Base-by-base conservation (phyloP, 1,284 basidiomycete species). In the Fomitopsis schrenkii region DNA sequence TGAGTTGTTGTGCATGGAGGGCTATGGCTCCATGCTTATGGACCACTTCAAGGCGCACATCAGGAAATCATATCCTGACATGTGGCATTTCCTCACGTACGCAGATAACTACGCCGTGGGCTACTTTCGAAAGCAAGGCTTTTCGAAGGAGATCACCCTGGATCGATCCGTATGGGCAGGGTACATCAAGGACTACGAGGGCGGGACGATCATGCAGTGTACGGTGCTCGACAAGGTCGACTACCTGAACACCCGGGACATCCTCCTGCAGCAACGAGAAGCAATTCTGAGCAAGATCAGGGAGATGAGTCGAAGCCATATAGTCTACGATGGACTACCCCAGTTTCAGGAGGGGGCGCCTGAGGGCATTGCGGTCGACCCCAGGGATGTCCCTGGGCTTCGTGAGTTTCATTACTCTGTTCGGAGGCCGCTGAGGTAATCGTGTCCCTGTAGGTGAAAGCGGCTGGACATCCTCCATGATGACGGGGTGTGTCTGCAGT, bases 121-220 rank as follows among this genome's bases (percentile, higher is more conserved):
- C 6, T 99, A 98, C 77, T 99, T 99, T 80, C 95, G 96, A 74
- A 99, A 99, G 75, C 97, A 98, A 77, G 96, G 97, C 0, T 99
- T 99, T 77, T 94, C 94, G 1, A 99, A 98, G 75, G 96, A 99
- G 66, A 97, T 99, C 67, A 91, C 90, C 0, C 85, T 97, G 19
- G 90, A 93, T 62, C 86, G 96, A 44, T 88, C 93, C 2, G 82
- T 92, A 3, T 99, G 97, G 97, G 96, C 97, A 0, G 97, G 97
- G 1, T 99, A 99, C 75, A 99, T 99, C 86, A 99, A 99, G 76
- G 97, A 99, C 74, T 99, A 99, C 75, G 97, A 99, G 74, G 97
- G 97, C 54, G 97, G 95, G n/a, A 99, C 97, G 52, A 93, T 99
- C 77, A 98, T 99, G 97, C 95, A 97, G 76, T 99, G 97, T 72